Conservation (phyloP, 306 rosid genomes). For the Cucurbita maxima region DNA sequence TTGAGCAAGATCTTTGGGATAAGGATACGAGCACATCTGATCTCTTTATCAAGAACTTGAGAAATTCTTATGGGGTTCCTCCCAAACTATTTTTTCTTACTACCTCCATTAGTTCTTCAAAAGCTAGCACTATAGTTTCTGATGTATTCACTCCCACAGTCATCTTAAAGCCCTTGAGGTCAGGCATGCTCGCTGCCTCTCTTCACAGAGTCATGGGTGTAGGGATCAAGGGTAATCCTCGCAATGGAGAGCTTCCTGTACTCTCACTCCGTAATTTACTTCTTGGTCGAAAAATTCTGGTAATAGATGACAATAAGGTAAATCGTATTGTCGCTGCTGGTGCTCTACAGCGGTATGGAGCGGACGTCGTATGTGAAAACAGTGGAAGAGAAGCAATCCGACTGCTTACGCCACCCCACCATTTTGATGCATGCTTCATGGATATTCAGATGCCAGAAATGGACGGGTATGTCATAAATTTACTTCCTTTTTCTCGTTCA, state of each 20-base stretch:
- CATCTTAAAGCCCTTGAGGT: conserved; percentile 71
- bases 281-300: conserved; percentile 61
- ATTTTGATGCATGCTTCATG: conserved; percentile 91
- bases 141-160: conserved; percentile 27
- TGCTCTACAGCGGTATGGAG: conserved; percentile 80
- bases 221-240: conserved; percentile 44
- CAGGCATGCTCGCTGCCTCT: conserved; percentile 88
- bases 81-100: conserved; percentile 65
- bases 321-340: conserved; percentile 91
- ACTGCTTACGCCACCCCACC: conserved; percentile 62
- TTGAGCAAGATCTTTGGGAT: conserved; percentile 86
- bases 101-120: conserved; percentile 37
- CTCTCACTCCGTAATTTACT: conserved; percentile 61
- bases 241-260: conserved; percentile 58
- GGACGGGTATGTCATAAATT: conserved; percentile 60
- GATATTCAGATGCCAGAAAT: conserved; percentile 98
- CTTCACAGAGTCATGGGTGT: conserved; percentile 68
- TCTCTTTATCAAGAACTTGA: conserved; percentile 27
- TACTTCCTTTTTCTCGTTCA: neutral
- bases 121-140: conserved; percentile 15
- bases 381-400: conserved; percentile 63
- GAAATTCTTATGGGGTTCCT: conserved; percentile 24
- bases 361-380: conserved; percentile 70
- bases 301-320: conserved; percentile 81
- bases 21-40: conserved; percentile 30